phyloP scores from a whole-genome alignment of 371 early-diverging fungal genomes.

The Mucor piriformis region DNA sequence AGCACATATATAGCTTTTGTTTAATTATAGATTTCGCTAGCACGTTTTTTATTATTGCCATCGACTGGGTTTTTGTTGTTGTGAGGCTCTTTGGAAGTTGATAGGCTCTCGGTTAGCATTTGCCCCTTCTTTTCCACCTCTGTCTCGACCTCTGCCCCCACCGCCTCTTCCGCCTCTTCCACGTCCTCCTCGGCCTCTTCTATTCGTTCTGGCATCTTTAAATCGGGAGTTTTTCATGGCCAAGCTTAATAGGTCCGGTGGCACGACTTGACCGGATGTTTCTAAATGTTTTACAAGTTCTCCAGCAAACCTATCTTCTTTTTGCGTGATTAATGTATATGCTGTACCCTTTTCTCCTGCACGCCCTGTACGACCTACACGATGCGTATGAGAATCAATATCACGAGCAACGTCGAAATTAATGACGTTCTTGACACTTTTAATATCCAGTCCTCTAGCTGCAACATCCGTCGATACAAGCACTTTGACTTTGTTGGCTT shows the following conservation, averaged over 20 bases:
- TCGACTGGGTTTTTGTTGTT: slow-evolving; percentile 9
- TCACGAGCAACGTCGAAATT: slow-evolving; percentile 78
- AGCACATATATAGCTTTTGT: neutral
- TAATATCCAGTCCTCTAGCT: slow-evolving; percentile 92
- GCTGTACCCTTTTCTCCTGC: slow-evolving; percentile 80
- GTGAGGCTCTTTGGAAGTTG: slow-evolving; percentile 36
- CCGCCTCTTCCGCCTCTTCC: slow-evolving; percentile 29
- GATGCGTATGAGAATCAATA: slow-evolving; percentile 81
- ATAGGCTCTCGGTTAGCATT: slow-evolving; percentile 32
- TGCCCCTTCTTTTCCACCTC: slow-evolving; percentile 33
- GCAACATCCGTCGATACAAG: slow-evolving; percentile 99
- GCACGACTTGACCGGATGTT: slow-evolving; percentile 63
- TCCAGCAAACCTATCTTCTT: slow-evolving; percentile 81
- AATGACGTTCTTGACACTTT: slow-evolving; percentile 69
- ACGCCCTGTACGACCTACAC: slow-evolving; percentile 73
- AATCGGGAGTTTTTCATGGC: slow-evolving; percentile 80
- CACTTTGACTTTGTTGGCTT: slow-evolving; percentile 67
- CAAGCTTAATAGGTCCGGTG: slow-evolving; percentile 64
- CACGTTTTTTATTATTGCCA: slow-evolving; percentile 19
- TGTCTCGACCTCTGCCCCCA: slow-evolving; percentile 43
- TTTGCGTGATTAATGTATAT: slow-evolving; percentile 69
- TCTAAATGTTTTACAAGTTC: slow-evolving; percentile 78
- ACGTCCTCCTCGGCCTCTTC: slow-evolving; percentile 42
- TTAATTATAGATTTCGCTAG: neutral
- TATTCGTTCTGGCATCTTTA: slow-evolving; percentile 45